Percentiles rank a stretch among this genome's conserved stretches.
phyloP scores from a whole-genome alignment of 2,329 filamentous ascomycete genomes.

The Monilinia aucupariae region DNA sequence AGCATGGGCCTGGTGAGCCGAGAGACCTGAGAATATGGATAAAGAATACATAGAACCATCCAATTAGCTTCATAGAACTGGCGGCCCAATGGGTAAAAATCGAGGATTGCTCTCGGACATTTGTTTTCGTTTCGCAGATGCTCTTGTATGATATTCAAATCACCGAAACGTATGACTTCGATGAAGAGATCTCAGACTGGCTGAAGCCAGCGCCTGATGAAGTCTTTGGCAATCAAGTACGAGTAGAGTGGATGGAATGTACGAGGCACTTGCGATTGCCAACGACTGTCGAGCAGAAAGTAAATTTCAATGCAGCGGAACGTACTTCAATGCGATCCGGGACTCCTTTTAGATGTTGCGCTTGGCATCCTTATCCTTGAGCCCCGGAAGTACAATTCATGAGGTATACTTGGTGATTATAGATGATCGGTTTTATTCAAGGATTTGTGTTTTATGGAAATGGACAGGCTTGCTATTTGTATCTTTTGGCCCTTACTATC shows the following conservation, averaged over 20 bases:
- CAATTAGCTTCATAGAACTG: neutral
- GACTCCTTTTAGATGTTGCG: neutral
- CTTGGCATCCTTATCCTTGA: no score
- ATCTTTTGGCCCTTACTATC: no score
- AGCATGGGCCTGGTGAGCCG: neutral
- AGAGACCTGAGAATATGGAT: neutral
- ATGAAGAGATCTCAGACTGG: neutral
- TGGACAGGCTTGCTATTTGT: no score
- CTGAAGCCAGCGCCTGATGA: neutral
- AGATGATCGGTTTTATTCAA: neutral
- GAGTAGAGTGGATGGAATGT: no score
- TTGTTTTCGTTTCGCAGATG: neutral
- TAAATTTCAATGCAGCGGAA: no score
- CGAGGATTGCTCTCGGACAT: neutral
- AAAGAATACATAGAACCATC: neutral
- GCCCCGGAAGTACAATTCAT: no score
- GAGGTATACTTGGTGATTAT: neutral
- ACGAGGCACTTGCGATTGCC: no score
- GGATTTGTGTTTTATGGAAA: no score
- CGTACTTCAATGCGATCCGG: neutral
- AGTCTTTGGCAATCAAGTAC: neutral
- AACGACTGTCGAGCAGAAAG: no score
- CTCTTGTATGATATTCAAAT: neutral
- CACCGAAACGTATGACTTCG: neutral
- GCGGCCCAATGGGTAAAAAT: neutral